Base-by-base conservation (phyloP, 1,284 basidiomycete genomes). In the Ustilago curta region DNA sequence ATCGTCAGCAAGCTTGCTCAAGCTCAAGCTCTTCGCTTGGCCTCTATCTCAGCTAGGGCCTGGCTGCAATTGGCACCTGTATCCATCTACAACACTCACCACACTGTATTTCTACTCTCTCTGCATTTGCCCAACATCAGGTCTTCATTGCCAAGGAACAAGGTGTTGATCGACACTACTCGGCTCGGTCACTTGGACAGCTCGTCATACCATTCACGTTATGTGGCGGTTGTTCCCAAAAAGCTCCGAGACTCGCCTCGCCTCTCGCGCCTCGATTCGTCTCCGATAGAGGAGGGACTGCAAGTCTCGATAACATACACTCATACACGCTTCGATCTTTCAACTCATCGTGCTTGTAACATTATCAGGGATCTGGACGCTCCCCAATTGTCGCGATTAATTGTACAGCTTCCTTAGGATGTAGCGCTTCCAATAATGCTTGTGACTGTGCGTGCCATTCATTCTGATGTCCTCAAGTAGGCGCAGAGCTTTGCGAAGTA, bases 51-150 rank as follows among this genome's bases (percentile, higher is more conserved):
- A 27, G 27, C 27, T 12, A 1, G 11, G 3, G 29, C 3, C 35
- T 9, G 12, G 16, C 19, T 37, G 3, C 11, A 16, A 16, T 3
- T 37, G 35, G 35, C 7, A 37, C 35, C 35, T 37, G 11, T 14
- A 37, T 37, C 12, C 14, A 37, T 12, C 35, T 37, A 16, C 31
- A 8, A 27, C 27, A 3, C 7, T 7, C 31, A 32, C 32, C 8
- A 37, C 35, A 70, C 61, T 70, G 68, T 70, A 70, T 70, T 70
- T 70, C 59, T 70, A 70, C n/a, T 14, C 23, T 42, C 16, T 37
- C 37, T 45, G 47, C 61, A n/a, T 31, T 31, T 4, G 8, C 25
- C 50, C 12, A 27, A 31, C 51, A 43, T 23, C 42, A 8, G 39
- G 27, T 23, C 53, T 31, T 32, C 27, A 23, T 31, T 47, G 31